Base-by-base conservation (phyloP, 129 eudicot species). In the Ambrosia trifida region DNA sequence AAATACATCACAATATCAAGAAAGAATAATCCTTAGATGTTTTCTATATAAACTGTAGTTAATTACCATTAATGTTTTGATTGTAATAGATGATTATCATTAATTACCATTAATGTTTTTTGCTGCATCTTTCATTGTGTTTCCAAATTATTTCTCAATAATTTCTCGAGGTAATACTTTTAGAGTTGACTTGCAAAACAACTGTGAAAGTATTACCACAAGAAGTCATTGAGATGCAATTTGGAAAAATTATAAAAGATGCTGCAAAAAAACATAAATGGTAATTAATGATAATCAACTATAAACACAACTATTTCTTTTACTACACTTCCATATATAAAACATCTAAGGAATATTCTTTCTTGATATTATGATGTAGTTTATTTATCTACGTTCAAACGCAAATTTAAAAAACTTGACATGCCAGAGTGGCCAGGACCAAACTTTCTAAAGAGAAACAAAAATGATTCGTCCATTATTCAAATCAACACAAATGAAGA, bases 321-420 rank as follows among this genome's bases (percentile, higher is more conserved):
- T 44, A 8, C 14, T 44, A 44, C 50, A 7, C 50, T 1, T 63
- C n/a, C n/a, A n/a, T n/a, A n/a, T n/a, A n/a, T n/a, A n/a, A n/a
- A n/a, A n/a, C n/a, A n/a, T n/a, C n/a, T n/a, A n/a, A n/a, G n/a
- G n/a, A n/a, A n/a, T n/a, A n/a, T n/a, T 69, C 1, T 69, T 50
- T 69, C 35, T 44, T 58, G 16, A 43, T 11, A 3, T n/a, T 59
- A 11, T 72, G 51, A 13, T 45, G 11, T 38, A 72, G 76, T 59
- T 58, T 59, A 58, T 17, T 1, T n/a, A 49, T 72, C 76, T 8
- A 72, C 68, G 16, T 14, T 72, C 46, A 72, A 72, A 72, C 60
- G 69, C 60, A 72, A 72, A 58, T 60, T 68, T 8, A 60, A 33
- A 12, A 68, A 2, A 2, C 8, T 0, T 40, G 31, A 1, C 28